These are phyloP conservation scores for Xylaria bambusicola DNA, from an alignment of 495 filamentous ascomycete species.

Conservation along the genomic window DNA sequence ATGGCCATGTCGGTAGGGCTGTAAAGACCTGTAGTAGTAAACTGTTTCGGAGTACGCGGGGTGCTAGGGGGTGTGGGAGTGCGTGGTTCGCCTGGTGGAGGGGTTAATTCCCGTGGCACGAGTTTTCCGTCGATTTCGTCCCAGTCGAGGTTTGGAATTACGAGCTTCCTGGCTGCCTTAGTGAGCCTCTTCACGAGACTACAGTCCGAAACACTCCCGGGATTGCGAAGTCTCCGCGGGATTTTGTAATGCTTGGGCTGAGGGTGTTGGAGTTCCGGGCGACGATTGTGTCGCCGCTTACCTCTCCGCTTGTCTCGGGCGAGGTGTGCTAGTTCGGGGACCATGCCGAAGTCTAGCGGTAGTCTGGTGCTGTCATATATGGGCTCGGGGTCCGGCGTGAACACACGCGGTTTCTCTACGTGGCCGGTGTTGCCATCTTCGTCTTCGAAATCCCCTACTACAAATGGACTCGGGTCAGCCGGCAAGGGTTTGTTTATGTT, in stretches of 20 bases:
- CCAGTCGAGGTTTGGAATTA: constrained; percentile 9
- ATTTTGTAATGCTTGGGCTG: not conserved
- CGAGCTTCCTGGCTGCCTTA: constrained; percentile 5
- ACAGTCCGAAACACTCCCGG: not conserved
- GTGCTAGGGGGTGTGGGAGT: too few relatives aligned
- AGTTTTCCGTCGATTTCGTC: not conserved
- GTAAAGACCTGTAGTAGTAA: too few relatives aligned
- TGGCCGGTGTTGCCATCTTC: not conserved
- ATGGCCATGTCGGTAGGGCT: not conserved
- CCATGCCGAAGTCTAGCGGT: not conserved
- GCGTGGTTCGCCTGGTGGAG: not conserved
- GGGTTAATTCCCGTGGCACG: not conserved
- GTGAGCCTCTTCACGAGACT: constrained; percentile 23
- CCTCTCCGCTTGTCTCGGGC: not conserved
- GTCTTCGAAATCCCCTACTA: not conserved
- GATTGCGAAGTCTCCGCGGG: not conserved
- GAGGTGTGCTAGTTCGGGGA: constrained; percentile 7
- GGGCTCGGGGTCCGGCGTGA: not conserved
- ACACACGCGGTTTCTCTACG: not conserved
- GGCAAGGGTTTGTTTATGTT: not conserved
- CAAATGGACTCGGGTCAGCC: not conserved
- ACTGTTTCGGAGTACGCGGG: too few relatives aligned
- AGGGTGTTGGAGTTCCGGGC: constrained; percentile 15
- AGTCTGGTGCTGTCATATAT: not conserved
- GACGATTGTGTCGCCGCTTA: too few relatives aligned